A percentile compares a stretch with the other conserved stretches of the same genome.
Conservation (phyloP, 768 basidiomycete species). For the Pleurotus tuoliensis region DNA sequence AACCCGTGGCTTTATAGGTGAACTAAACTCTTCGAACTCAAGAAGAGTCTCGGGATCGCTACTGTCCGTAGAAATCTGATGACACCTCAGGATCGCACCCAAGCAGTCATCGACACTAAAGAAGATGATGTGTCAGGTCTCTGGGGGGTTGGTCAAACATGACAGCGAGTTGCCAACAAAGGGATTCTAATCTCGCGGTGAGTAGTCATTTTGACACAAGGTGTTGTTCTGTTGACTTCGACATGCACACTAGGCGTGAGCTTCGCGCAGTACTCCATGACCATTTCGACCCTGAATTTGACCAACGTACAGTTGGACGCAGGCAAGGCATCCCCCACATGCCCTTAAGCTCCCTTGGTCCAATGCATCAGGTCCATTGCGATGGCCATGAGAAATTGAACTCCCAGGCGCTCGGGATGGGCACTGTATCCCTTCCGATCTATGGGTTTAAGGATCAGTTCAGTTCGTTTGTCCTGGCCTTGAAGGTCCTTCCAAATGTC, state of each 20-base stretch:
- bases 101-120: conserved; percentile 10
- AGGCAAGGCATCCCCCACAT: conserved; percentile 3
- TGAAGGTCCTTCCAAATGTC: conserved; percentile 17
- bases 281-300: conserved; percentile 11
- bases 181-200: conserved; percentile 10
- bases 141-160: conserved; percentile 14
- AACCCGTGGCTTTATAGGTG: too few species aligned
- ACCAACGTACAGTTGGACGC: conserved; percentile 11
- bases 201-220: background rate
- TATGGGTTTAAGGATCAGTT: conserved; percentile 13
- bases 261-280: background rate
- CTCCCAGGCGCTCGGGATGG: conserved; percentile 19
- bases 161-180: conserved; percentile 11
- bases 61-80: background rate
- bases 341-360: conserved; percentile 12
- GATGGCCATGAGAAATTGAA: conserved; percentile 24
- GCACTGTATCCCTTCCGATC: background rate
- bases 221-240: background rate
- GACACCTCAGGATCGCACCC: too few species aligned
- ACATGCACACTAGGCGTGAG: background rate
- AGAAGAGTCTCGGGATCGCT: background rate
- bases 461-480: conserved; percentile 10
- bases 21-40: background rate
- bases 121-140: conserved; percentile 6
- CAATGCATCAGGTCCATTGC: conserved; percentile 14